Conservation (phyloP, 108 stramenopile species). For the Nannochloropsis gaditana region DNA sequence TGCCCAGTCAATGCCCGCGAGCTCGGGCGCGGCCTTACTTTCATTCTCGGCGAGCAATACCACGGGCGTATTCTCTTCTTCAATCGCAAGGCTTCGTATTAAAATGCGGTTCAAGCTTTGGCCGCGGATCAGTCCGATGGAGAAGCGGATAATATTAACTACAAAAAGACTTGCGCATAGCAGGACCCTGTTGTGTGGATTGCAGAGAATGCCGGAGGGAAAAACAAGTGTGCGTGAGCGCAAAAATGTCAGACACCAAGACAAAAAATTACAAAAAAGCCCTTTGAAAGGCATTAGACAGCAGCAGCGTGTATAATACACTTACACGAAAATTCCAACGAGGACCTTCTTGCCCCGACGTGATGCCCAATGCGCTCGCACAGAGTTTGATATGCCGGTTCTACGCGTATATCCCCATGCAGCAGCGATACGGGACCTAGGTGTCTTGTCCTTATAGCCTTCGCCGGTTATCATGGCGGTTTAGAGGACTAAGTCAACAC, state of each 20-base stretch:
- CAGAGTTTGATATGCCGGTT: background rate
- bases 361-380: background rate
- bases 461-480: background rate
- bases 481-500: too few species aligned
- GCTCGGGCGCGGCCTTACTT: background rate
- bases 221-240: too few species aligned
- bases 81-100: background rate
- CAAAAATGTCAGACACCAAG: too few species aligned
- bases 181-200: background rate
- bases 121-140: background rate
- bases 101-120: background rate
- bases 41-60: background rate
- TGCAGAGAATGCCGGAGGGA: too few species aligned
- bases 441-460: background rate
- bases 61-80: background rate
- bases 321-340: background rate
- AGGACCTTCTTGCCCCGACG: conserved; percentile 4
- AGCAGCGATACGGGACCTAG: background rate
- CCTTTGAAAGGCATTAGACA: too few species aligned
- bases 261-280: too few species aligned
- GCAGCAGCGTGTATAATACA: background rate
- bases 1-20: background rate
- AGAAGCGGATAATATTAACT: background rate
- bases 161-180: background rate
- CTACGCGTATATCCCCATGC: background rate